Evolutionary conservation across 495 filamentous ascomycete species (phyloP).

Genomic region (Lentithecium fluviatile): DNA sequence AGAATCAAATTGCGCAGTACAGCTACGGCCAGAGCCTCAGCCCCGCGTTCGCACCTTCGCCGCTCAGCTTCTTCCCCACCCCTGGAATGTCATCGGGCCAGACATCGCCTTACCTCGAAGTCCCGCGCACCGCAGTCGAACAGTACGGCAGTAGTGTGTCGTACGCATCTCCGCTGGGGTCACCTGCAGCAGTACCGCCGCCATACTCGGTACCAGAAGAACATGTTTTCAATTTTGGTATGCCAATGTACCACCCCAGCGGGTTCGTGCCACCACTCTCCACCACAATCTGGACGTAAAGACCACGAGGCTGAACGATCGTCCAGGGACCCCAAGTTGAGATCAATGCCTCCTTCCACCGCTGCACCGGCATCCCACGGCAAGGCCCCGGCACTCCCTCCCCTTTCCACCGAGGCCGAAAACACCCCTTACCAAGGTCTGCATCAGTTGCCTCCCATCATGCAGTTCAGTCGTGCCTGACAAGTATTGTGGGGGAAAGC

Average conservation of each 20-base stretch:
- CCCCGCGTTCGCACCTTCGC: conserved; percentile 45
- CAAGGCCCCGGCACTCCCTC: background rate
- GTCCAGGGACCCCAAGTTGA: conserved; percentile 34
- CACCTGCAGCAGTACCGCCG: conserved; percentile 29
- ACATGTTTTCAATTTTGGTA: conserved; percentile 33
- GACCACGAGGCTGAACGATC: conserved; percentile 35
- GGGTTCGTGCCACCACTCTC: conserved; percentile 37
- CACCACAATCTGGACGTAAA: conserved; percentile 38
- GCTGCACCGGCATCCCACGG: conserved; percentile 3
- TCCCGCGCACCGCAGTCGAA: conserved; percentile 36
- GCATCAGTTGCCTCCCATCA: background rate
- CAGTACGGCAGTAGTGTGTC: conserved; percentile 18
- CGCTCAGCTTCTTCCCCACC: conserved; percentile 33
- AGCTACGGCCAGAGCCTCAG: conserved; percentile 40
- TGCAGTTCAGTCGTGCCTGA: background rate
- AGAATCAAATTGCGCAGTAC: conserved; percentile 36
- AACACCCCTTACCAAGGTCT: background rate
- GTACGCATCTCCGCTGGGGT: conserved; percentile 35
- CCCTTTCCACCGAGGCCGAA: background rate
- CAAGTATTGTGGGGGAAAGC: background rate
- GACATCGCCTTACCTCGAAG: conserved; percentile 41
- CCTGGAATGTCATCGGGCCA: conserved; percentile 28
- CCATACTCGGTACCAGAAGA: conserved; percentile 34
- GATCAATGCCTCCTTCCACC: conserved; percentile 13
- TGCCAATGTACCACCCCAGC: conserved; percentile 35